These are phyloP conservation scores for Sporodiniella umbellata DNA, from an alignment of 371 early-diverging fungal genomes.

Conservation along the genomic window DNA sequence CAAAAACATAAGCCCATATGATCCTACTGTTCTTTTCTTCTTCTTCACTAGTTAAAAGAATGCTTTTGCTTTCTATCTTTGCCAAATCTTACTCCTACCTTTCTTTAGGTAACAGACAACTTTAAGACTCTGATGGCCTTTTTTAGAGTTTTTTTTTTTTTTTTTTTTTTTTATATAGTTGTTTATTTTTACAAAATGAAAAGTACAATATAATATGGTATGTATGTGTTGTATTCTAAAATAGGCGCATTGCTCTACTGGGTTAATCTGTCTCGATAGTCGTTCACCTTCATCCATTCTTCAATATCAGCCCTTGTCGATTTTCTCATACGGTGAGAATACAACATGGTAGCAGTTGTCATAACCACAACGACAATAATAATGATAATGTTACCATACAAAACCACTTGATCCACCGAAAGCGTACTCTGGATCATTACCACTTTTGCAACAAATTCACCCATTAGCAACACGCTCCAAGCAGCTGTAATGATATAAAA, in stretches of 20 bases:
- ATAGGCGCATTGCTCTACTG: background rate
- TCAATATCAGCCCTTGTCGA: background rate
- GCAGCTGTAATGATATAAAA: constrained; percentile 21
- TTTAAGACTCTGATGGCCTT: too few relatives aligned
- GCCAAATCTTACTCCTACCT: too few relatives aligned
- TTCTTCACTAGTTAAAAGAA: too few relatives aligned
- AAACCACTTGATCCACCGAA: constrained; percentile 21
- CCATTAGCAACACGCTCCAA: constrained; percentile 32
- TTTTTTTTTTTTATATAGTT: too few relatives aligned
- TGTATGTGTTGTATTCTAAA: background rate
- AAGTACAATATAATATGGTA: too few relatives aligned
- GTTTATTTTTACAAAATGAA: too few relatives aligned
- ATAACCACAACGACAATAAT: constrained; percentile 9
- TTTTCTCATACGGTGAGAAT: constrained; percentile 2
- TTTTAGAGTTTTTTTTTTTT: too few relatives aligned
- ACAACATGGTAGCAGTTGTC: constrained; percentile 1
- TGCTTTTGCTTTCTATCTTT: too few relatives aligned
- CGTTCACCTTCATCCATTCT: constrained; percentile 8
- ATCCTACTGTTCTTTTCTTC: too few relatives aligned
- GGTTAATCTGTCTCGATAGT: constrained; percentile 1
- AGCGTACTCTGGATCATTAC: constrained; percentile 28
- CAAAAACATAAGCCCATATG: too few relatives aligned
- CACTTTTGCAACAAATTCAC: constrained; percentile 34
- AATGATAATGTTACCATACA: constrained; percentile 34
- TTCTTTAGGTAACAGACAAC: too few relatives aligned